A percentile compares a stretch with the other conserved stretches of the same genome.
Conservation (phyloP, 495 filamentous ascomycete species). For the Extremus antarcticus region DNA sequence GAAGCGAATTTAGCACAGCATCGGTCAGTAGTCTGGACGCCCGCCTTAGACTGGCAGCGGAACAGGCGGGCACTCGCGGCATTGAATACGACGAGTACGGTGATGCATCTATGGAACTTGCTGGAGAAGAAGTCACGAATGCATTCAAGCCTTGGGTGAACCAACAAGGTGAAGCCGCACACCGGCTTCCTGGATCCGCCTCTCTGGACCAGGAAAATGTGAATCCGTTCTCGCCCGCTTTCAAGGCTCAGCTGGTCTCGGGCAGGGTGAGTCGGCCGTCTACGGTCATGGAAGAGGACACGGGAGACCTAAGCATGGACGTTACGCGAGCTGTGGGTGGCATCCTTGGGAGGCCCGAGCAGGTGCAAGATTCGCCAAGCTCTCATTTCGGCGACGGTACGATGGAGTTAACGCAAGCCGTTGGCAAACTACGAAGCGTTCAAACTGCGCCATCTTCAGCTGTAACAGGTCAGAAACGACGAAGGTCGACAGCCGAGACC, state of each 20-base stretch:
- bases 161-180: slow-evolving; percentile 36
- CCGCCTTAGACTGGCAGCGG: slow-evolving; percentile 62
- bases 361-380: slow-evolving; percentile 17
- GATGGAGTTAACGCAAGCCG: slow-evolving; percentile 34
- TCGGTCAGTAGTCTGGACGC: slow-evolving; percentile 63
- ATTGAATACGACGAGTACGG: slow-evolving; percentile 50
- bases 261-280: slow-evolving; percentile 1
- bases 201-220: slow-evolving; percentile 53
- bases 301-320: slow-evolving; percentile 41
- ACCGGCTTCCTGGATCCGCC: slow-evolving; percentile 10
- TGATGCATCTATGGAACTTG: slow-evolving; percentile 63
- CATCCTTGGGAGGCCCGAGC: slow-evolving; percentile 24
- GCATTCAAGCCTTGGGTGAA: slow-evolving; percentile 61
- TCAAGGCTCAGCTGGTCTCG: slow-evolving; percentile 18
- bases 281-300: slow-evolving; percentile 18
- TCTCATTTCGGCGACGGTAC: slow-evolving; percentile 22
- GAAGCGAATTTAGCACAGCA: slow-evolving; percentile 43
- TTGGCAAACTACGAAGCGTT: slow-evolving; percentile 27
- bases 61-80: slow-evolving; percentile 54
- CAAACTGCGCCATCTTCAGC: neutral
- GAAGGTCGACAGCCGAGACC: slow-evolving; percentile 15
- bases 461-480: slow-evolving; percentile 12
- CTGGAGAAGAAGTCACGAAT: slow-evolving; percentile 68
- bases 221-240: slow-evolving; percentile 39
- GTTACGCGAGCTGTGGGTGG: slow-evolving; percentile 38